These are phyloP conservation scores for Schizochytrium sp. DNA, from an alignment of 108 stramenopile genomes.

Conservation along the genomic window DNA sequence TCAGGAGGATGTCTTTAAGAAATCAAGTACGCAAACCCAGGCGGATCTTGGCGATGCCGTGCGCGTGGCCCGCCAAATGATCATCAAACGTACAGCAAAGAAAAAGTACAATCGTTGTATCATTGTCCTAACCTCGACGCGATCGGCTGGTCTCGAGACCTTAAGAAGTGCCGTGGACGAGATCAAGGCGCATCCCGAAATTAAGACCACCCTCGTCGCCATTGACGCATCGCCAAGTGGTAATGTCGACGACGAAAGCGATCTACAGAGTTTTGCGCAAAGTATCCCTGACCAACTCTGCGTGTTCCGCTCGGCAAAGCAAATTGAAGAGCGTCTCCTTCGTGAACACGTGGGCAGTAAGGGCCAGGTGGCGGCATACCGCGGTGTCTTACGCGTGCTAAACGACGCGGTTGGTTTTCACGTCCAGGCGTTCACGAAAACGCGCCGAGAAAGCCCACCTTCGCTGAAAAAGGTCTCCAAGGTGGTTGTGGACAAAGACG, in stretches of 20 bases:
- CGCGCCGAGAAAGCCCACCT: not conserved
- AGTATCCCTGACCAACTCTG: not conserved
- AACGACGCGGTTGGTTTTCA: not conserved
- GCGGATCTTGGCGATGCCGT: not conserved
- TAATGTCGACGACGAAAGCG: not conserved
- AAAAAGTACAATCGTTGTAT: not conserved
- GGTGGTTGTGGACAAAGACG: not conserved
- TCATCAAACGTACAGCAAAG: not conserved
- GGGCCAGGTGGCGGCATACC: not conserved
- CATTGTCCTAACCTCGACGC: not conserved
- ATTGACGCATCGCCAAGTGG: not conserved
- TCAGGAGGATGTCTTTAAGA: not conserved
- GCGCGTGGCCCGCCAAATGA: not conserved
- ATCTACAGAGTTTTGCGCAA: not conserved
- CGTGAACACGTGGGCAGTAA: not conserved
- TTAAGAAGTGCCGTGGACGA: not conserved
- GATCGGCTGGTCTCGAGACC: not conserved
- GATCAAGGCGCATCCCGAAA: not conserved
- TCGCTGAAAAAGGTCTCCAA: not conserved
- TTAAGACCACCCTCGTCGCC: not conserved
- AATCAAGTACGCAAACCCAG: not conserved
- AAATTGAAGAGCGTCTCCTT: not conserved
- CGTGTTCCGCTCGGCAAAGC: not conserved
- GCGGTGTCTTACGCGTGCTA: not conserved
- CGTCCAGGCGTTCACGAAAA: conserved; percentile 3